Evolutionary conservation across 1,139 yeast species (phyloP).

Genomic region (Taphrina sp.): DNA sequence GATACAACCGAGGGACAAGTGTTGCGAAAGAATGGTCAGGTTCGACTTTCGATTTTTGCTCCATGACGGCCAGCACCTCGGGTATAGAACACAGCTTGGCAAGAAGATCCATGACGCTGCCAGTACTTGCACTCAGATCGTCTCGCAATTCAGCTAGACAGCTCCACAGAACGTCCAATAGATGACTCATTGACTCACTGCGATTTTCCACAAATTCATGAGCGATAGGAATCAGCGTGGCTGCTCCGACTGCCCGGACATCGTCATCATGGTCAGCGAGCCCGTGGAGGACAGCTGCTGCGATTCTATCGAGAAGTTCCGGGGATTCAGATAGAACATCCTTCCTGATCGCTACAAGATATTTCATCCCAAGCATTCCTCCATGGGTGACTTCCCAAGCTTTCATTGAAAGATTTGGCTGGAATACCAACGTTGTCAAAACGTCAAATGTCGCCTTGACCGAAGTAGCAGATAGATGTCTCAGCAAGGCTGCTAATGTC

Average conservation of each 20-base stretch:
- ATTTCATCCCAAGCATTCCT: conserved; percentile 89
- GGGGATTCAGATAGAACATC: conserved; percentile 64
- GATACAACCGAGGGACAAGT: conserved; percentile 86
- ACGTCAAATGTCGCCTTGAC: conserved; percentile 63
- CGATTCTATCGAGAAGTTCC: conserved; percentile 65
- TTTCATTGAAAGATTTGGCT: conserved; percentile 51
- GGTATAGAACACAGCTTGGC: conserved; percentile 83
- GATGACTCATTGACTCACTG: conserved; percentile 58
- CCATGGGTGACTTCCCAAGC: conserved; percentile 99
- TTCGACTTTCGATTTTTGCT: conserved; percentile 55
- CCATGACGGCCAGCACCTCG: conserved; percentile 69
- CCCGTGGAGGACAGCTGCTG: conserved; percentile 84
- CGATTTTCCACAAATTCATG: conserved; percentile 71
- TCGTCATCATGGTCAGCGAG: conserved; percentile 81
- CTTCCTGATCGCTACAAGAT: conserved; percentile 85
- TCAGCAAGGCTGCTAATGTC: conserved; percentile 79
- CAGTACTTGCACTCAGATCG: conserved; percentile 90
- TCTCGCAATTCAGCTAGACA: conserved; percentile 81
- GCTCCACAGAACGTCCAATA: conserved; percentile 81
- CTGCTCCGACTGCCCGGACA: conserved; percentile 95
- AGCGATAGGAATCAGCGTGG: conserved; percentile 87
- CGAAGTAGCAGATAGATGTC: conserved; percentile 61
- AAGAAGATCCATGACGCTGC: conserved; percentile 90
- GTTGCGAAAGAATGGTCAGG: conserved; percentile 57
- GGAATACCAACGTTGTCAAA: conserved; percentile 68